Conservation (phyloP, 148 eudicot genomes). For the Rhododendron kiyosumense region DNA sequence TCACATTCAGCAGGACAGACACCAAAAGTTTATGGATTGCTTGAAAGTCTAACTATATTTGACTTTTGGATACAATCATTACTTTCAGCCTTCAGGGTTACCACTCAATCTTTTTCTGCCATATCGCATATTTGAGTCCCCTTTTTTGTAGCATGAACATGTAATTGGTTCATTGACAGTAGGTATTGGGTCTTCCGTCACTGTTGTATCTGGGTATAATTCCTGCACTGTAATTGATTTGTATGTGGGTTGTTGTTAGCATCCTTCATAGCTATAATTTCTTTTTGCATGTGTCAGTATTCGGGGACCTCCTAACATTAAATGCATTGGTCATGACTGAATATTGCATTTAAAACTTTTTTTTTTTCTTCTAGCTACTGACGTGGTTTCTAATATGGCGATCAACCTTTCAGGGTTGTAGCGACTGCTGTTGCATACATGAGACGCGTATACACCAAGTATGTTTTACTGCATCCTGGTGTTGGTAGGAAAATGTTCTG, state of each 20-base stretch:
- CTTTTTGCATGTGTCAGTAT: background rate
- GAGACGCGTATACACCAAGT: constrained; percentile 93
- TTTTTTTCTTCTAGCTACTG: background rate
- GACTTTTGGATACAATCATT: background rate
- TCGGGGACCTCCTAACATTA: background rate
- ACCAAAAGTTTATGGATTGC: background rate
- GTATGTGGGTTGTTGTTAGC: background rate
- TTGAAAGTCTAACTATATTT: background rate
- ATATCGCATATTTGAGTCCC: background rate
- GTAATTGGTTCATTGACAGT: background rate
- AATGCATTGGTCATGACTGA: background rate
- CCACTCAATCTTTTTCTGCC: background rate
- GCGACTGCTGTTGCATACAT: constrained; percentile 94
- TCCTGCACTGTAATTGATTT: background rate
- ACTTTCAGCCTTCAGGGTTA: background rate
- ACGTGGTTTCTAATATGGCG: background rate
- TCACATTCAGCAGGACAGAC: too few species aligned
- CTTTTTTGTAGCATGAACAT: background rate
- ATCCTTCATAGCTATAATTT: background rate
- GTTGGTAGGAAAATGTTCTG: background rate
- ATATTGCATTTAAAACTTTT: background rate
- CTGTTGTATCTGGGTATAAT: background rate
- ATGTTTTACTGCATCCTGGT: background rate
- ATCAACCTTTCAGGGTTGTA: constrained; percentile 73
- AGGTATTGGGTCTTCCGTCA: background rate